Base-by-base conservation (phyloP, 441 rosid genomes). In the Euphorbia corollata region DNA sequence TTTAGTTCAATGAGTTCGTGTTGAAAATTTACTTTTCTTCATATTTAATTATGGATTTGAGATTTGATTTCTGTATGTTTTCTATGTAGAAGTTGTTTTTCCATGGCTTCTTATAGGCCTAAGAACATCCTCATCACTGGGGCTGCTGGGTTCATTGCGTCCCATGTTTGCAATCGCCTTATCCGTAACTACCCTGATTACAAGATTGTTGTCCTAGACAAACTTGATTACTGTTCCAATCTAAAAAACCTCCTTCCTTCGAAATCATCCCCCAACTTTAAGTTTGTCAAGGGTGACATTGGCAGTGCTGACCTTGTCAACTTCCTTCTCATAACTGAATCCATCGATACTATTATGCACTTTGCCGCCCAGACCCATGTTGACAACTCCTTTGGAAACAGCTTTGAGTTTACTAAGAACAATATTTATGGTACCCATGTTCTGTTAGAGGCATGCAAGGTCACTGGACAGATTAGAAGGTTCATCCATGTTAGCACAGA, bases 71-170 rank as follows among this genome's bases (percentile, higher is more conserved):
- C 5, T 39, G 50, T 20, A 20, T 41, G 18, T 51, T 32, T 65
- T 51, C 13, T 4, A 24, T 30, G 68, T 32, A 65, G 59, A 30
- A 50, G 20, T 53, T 51, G 64, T 48, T 63, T 55, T n/a, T 32
- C n/a, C 59, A 87, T 90, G 96, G 83, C 94, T 88, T 77, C 92
- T 63, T 76, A 90, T 74, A 81, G 81, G 38, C 96, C 96, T 0
- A 90, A 87, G 86, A 90, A 90, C 77, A 90, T 90, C 77, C 96
- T 90, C 71, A 85, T 90, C 45, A 90, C 96, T 39, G 96, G 96
- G 65, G 96, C 96, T 39, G 94, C 96, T 59, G 96, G 96, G 22
- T 90, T 90, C 80, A 90, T 90, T 39, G 94, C 96, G 16, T 82
- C 85, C 72, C 85, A 82, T 77, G 85, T 82, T 22, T 79, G 81